Base-by-base conservation (phyloP, 2,329 filamentous ascomycete species). In the Colletotrichum destructivum region DNA sequence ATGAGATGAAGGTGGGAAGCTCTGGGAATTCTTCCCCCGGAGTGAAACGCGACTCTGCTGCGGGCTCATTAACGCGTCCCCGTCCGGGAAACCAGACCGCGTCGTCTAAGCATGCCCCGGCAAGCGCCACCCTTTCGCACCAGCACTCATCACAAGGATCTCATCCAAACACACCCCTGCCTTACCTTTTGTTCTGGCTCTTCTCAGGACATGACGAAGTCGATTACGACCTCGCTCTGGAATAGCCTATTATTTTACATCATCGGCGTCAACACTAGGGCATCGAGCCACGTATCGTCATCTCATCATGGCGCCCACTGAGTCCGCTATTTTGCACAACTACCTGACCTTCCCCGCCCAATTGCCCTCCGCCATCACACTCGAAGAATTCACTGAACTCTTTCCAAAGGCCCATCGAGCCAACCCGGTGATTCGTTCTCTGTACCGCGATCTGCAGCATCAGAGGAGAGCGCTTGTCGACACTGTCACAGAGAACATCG, bases 371-470 rank as follows among this genome's bases (percentile, higher is more conserved):
- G 89, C 95, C 78, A 85, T 95, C 75, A 91, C 94, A 9, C 87
- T 95, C 57, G 87, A 91, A 69, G 89, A 94, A 75, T 97, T 97
- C 84, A 90, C 89, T 54, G 87, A 91, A 38, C 87, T 96, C 52
- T 96, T 97, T 78, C 94, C 94, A 13, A 89, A 87, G 62, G 82
- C 88, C 49, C 85, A 91, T 61, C 92, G 91, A 71, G 84, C 87
- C 31, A 92, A 91, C 57, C 89, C 92, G 0, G 90, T 92, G 67
- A 87, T 96, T 59, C 89, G 90, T 68, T 84, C 87, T 0, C 86
- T 98, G 6, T 97, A 97, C 79, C 90, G 93, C 59, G 93, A 96
- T 79, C 87, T 97, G 3, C 93, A 96, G 77, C 88, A 91, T 71
- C 89, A 95, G 78, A 90, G 94, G 66, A 90, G 91, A 73, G 86